Percentiles rank a stretch among this genome's conserved stretches.
Conservation (phyloP, 164 flowering plant species). For the Magnolia sinica region DNA sequence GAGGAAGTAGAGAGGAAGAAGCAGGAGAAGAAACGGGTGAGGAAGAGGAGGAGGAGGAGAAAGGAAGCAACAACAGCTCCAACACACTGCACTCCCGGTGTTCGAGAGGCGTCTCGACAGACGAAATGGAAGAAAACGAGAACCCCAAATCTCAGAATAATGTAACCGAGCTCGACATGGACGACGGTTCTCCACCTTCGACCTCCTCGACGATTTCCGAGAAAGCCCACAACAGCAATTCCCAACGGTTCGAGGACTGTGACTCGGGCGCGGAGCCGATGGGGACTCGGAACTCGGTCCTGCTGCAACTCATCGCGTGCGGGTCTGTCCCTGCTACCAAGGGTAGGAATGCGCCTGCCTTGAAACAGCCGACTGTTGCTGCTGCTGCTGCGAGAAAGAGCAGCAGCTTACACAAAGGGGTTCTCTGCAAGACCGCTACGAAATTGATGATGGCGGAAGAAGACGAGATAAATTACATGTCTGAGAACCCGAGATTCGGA, state of each 20-base stretch:
- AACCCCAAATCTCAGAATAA: constrained; percentile 16
- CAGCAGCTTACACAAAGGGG: constrained; percentile 36
- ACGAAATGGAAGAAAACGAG: constrained; percentile 33
- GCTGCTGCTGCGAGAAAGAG: constrained; percentile 21
- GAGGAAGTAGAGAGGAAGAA: constrained; percentile 8
- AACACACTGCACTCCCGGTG: constrained; percentile 43
- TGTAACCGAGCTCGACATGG: constrained; percentile 21
- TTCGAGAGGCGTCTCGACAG: constrained; percentile 65
- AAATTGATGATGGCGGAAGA: constrained; percentile 14
- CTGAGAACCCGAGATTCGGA: constrained; percentile 85
- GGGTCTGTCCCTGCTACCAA: constrained; percentile 38
- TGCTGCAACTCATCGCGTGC: constrained; percentile 70
- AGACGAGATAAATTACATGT: constrained; percentile 58
- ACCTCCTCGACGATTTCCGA: constrained; percentile 41
- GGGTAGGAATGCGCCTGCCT: constrained; percentile 25
- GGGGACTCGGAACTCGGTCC: constrained; percentile 48
- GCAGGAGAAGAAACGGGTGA: constrained; percentile 23
- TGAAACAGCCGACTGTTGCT: constrained; percentile 8
- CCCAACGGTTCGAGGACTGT: constrained; percentile 37
- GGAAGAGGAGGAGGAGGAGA: constrained; percentile 37
- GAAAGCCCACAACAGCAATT: constrained; percentile 17
- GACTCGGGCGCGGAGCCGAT: constrained; percentile 12
- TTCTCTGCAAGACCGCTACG: constrained; percentile 34
- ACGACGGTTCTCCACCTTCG: constrained; percentile 38
- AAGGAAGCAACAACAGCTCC: constrained; percentile 37